A percentile compares a stretch with the other conserved stretches of the same genome.
phyloP scores from a whole-genome alignment of 768 basidiomycete genomes.

The Termitomyces sp. region DNA sequence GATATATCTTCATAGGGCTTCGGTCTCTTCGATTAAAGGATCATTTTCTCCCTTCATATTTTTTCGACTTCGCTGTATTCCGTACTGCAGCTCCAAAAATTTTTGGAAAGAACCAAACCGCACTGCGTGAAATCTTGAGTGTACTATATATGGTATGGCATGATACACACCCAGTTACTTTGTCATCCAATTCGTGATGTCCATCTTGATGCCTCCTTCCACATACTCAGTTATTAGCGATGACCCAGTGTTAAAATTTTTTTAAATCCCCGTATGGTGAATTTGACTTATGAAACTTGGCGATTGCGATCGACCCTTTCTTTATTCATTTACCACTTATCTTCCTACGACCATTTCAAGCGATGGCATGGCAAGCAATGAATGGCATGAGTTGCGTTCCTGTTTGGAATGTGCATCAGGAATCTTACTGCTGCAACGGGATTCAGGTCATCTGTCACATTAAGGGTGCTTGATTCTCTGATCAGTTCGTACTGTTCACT shows the following conservation, averaged over 20 bases:
- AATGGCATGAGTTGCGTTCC: too few relatives aligned
- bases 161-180: background rate
- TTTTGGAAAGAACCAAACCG: slow-evolving; percentile 9
- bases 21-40: slow-evolving; percentile 87
- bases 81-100: slow-evolving; percentile 11
- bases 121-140: background rate
- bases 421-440: too few relatives aligned
- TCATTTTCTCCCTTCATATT: slow-evolving; percentile 11
- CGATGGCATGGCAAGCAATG: too few relatives aligned
- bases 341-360: background rate
- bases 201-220: background rate
- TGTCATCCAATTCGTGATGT: background rate
- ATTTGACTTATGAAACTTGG: background rate
- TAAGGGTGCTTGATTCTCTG: too few relatives aligned
- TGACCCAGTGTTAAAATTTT: background rate
- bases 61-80: slow-evolving; percentile 12
- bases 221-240: background rate
- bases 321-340: background rate
- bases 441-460: too few relatives aligned
- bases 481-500: too few relatives aligned
- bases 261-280: background rate
- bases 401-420: too few relatives aligned
- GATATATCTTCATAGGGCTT: slow-evolving; percentile 59
- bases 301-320: background rate
- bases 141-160: background rate